A percentile compares a stretch with the other conserved stretches of the same genome.
Evolutionary conservation across 805 yeast species (phyloP).

Genomic region (Saccharomycopsis sp.): DNA sequence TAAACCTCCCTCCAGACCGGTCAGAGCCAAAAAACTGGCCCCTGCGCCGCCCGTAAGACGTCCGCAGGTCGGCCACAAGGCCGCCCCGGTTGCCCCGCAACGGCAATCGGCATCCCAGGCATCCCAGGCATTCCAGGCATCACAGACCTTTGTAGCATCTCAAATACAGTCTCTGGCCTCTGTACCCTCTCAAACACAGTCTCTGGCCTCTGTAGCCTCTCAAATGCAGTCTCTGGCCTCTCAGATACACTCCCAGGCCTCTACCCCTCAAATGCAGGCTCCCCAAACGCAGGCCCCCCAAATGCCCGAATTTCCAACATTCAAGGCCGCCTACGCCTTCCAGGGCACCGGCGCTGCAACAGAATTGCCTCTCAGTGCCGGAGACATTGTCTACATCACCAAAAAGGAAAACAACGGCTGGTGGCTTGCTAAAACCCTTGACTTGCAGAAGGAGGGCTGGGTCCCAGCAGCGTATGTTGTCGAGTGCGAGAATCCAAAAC

Average conservation of each 20-base stretch:
- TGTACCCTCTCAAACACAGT: too few species aligned
- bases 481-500: constrained; percentile 43
- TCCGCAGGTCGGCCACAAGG: too few species aligned
- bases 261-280: constrained; percentile 15
- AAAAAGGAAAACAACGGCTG: constrained; percentile 82
- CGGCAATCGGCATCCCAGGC: too few species aligned
- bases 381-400: constrained; percentile 64
- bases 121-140: too few species aligned
- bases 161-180: constrained; percentile 13
- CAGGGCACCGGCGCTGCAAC: constrained; percentile 81
- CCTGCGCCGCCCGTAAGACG: constrained; percentile 30
- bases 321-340: constrained; percentile 80
- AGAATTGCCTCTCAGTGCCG: constrained; percentile 70
- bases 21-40: constrained; percentile 28
- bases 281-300: constrained; percentile 30
- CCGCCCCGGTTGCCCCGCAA: too few species aligned
- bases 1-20: constrained; percentile 22
- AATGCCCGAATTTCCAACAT: constrained; percentile 66
- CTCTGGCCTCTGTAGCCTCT: too few species aligned
- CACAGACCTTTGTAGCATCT: too few species aligned
- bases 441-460: constrained; percentile 87
- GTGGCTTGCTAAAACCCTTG: constrained; percentile 80
- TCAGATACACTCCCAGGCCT: too few species aligned
- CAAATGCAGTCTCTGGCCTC: constrained; percentile 13
- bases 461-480: constrained; percentile 90